Conservation (phyloP, 768 basidiomycete genomes). For the Phaeotremella skinneri region DNA sequence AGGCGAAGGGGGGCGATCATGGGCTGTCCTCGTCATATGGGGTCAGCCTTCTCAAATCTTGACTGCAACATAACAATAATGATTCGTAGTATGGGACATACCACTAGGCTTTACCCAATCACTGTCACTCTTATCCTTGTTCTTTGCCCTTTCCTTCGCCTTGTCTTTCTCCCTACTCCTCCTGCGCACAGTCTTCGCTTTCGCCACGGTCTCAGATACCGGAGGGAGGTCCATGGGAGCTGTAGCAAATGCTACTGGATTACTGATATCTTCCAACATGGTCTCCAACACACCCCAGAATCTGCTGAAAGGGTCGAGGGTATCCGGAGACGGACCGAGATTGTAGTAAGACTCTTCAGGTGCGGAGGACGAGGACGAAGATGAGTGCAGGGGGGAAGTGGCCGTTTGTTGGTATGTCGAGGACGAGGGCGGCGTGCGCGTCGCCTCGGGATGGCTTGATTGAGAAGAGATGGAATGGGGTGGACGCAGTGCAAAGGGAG, state of each 20-base stretch:
- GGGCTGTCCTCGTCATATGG: no score
- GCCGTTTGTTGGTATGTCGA: conserved; percentile 4
- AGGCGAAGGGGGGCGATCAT: not conserved
- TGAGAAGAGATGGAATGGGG: conserved; percentile 1
- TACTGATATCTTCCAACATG: conserved; percentile 44
- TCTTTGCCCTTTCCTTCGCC: conserved; percentile 15
- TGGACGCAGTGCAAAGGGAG: conserved; percentile 36
- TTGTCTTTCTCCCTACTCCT: conserved; percentile 4
- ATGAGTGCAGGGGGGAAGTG: conserved; percentile 26
- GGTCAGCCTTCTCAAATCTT: no score
- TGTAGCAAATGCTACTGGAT: conserved; percentile 47
- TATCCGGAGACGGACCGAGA: conserved; percentile 33
- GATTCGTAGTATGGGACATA: no score
- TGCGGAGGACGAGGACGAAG: conserved; percentile 26
- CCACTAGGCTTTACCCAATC: conserved; percentile 7
- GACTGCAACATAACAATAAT: no score
- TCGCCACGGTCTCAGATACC: conserved; percentile 1
- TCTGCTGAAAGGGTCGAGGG: conserved; percentile 46
- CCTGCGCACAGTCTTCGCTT: conserved; percentile 2
- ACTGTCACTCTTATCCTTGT: conserved; percentile 9
- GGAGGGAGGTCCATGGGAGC: conserved; percentile 28
- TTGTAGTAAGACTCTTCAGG: conserved; percentile 29
- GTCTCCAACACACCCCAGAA: conserved; percentile 51
- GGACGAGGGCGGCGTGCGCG: conserved; percentile 4
- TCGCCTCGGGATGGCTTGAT: not conserved